A percentile compares a stretch with the other conserved stretches of the same genome.
Evolutionary conservation across 495 filamentous ascomycete genomes (phyloP).

Genomic region (Tricharina praecox): DNA sequence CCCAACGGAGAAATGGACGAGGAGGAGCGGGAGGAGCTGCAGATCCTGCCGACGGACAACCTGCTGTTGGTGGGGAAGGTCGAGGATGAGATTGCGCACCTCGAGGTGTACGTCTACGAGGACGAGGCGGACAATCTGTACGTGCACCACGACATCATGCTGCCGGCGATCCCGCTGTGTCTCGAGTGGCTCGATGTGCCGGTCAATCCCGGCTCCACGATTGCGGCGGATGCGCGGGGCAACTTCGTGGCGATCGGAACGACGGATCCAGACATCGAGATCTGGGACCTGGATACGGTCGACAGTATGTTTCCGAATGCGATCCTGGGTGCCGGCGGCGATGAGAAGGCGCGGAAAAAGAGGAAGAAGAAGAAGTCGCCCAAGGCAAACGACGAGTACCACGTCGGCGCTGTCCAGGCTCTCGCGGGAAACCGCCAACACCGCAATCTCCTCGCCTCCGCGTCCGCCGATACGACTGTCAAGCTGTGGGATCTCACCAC

Average conservation of each 20-base stretch:
- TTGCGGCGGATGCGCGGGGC: slow-evolving; percentile 37
- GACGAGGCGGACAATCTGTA: slow-evolving; percentile 77
- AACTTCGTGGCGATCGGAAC: slow-evolving; percentile 94
- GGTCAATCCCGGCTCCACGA: slow-evolving; percentile 45
- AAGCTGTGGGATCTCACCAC: slow-evolving; percentile 97
- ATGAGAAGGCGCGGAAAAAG: slow-evolving; percentile 27
- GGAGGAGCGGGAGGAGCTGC: slow-evolving; percentile 83
- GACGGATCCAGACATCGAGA: slow-evolving; percentile 95
- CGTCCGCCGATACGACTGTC: slow-evolving; percentile 87
- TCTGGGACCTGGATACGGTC: slow-evolving; percentile 91
- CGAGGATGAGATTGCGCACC: slow-evolving; percentile 89
- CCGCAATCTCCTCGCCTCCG: slow-evolving; percentile 85
- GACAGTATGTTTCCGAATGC: slow-evolving; percentile 97
- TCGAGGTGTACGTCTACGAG: slow-evolving; percentile 96
- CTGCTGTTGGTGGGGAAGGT: slow-evolving; percentile 78
- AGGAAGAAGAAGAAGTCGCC: too few relatives aligned
- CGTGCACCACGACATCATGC: slow-evolving; percentile 98
- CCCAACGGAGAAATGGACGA: slow-evolving; percentile 39
- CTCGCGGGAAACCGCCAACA: slow-evolving; percentile 84
- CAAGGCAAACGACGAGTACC: slow-evolving; percentile 78
- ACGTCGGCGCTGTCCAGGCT: slow-evolving; percentile 82
- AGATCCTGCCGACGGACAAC: slow-evolving; percentile 85
- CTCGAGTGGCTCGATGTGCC: slow-evolving; percentile 88
- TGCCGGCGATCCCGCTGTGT: slow-evolving; percentile 87
- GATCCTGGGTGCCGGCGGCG: slow-evolving; percentile 74